Percentiles rank a stretch among this genome's conserved stretches.
Conservation (phyloP, 305 asterid species). For the Fraxinus xanthoxyloides region DNA sequence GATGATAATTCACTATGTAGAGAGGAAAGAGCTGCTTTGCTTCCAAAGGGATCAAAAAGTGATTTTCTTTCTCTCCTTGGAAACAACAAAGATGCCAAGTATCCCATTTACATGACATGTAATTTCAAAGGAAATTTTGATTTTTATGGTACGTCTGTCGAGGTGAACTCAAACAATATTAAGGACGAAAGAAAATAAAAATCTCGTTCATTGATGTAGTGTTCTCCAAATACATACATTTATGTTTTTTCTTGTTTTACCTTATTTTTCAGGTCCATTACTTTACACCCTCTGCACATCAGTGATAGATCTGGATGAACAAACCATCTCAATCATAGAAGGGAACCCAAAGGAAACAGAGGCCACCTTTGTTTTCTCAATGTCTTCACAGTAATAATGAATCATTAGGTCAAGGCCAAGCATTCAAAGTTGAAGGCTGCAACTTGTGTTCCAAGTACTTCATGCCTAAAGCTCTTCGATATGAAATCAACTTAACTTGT, state of each 20-base stretch:
- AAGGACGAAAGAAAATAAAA: neutral
- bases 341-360: conserved; percentile 51
- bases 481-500: neutral
- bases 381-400: conserved; percentile 18
- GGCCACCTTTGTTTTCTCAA: conserved; percentile 40
- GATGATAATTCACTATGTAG: conserved; percentile 70
- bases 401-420: neutral
- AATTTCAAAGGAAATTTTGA: neutral
- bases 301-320: conserved; percentile 52
- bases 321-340: conserved; percentile 55
- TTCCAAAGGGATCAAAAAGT: conserved; percentile 51
- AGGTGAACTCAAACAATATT: neutral
- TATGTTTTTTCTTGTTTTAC: neutral
- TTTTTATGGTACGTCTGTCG: neutral
- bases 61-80: conserved; percentile 68
- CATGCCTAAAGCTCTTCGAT: neutral
- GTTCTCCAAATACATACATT: neutral
- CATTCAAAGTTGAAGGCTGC: neutral
- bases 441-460: neutral
- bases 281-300: conserved; percentile 69
- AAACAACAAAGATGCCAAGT: conserved; percentile 42
- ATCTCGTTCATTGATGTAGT: too few relatives aligned
- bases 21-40: conserved; percentile 58
- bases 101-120: conserved; percentile 86
- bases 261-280: conserved; percentile 53